phyloP scores from a whole-genome alignment of 495 filamentous ascomycete genomes.

The Oidiodendron maius region DNA sequence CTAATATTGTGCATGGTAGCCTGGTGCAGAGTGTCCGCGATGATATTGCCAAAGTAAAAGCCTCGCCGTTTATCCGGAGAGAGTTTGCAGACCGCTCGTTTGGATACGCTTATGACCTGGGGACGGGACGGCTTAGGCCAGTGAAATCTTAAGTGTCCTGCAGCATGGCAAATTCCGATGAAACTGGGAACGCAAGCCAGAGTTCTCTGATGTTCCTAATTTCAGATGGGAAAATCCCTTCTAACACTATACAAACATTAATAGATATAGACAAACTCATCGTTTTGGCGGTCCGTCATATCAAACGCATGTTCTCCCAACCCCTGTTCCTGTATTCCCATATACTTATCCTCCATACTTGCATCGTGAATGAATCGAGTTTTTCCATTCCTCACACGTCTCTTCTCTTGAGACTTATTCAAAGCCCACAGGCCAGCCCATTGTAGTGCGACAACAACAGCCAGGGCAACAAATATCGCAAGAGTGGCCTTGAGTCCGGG shows the following conservation, averaged over 20 bases:
- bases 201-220: too few species aligned
- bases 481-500: conserved; percentile 49
- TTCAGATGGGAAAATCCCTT: too few species aligned
- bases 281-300: conserved; percentile 57
- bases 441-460: conserved; percentile 42
- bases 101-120: conserved; percentile 19
- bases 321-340: conserved; percentile 23
- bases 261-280: conserved; percentile 64
- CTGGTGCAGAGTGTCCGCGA: conserved; percentile 15
- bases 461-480: conserved; percentile 49
- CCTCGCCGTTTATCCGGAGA: conserved; percentile 11
- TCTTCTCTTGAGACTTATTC: conserved; percentile 46
- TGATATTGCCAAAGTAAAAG: conserved; percentile 14
- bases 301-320: conserved; percentile 41
- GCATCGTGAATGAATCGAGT: conserved; percentile 46
- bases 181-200: not conserved
- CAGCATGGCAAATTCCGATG: not conserved
- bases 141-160: conserved; percentile 5
- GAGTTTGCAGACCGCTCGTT: conserved; percentile 12
- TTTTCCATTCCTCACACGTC: conserved; percentile 52
- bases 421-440: conserved; percentile 44
- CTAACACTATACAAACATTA: too few species aligned
- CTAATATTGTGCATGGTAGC: conserved; percentile 9
- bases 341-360: conserved; percentile 40
- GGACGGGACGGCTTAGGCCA: conserved; percentile 15